Evolutionary conservation across 2,329 filamentous ascomycete species (phyloP).

Genomic region (Rutstroemia sp.): DNA sequence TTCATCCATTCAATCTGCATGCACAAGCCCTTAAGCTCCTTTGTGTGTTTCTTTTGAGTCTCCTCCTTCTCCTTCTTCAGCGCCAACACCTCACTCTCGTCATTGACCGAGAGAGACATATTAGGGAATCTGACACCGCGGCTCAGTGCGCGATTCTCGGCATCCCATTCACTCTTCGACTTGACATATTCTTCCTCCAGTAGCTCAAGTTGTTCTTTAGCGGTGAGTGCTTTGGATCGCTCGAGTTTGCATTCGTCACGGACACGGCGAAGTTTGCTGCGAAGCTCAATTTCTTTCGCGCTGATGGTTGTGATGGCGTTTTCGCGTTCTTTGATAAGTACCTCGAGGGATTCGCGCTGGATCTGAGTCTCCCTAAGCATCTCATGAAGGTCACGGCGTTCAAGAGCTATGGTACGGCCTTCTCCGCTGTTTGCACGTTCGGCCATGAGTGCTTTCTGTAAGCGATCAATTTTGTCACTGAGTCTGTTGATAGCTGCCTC

Average conservation of each 20-base stretch:
- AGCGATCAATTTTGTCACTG: constrained; percentile 39
- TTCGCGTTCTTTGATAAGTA: constrained; percentile 64
- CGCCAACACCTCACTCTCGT: constrained; percentile 33
- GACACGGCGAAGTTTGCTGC: constrained; percentile 60
- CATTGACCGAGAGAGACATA: constrained; percentile 31
- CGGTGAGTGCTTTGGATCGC: constrained; percentile 16
- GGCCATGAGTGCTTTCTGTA: constrained; percentile 42
- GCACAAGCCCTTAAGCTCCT: constrained; percentile 72
- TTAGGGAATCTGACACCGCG: constrained; percentile 33
- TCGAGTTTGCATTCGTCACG: constrained; percentile 54
- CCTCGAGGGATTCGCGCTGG: constrained; percentile 61
- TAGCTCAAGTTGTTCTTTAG: constrained; percentile 20
- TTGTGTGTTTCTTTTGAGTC: constrained; percentile 57
- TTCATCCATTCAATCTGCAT: constrained; percentile 91
- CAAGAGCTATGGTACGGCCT: constrained; percentile 50
- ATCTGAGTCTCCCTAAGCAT: constrained; percentile 56
- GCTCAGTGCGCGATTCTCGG: constrained; percentile 36
- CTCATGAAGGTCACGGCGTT: constrained; percentile 52
- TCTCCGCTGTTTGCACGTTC: constrained; percentile 48
- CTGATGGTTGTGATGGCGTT: constrained; percentile 51
- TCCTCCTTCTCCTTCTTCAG: constrained; percentile 30
- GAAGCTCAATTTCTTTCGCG: constrained; percentile 51
- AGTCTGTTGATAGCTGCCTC: constrained; percentile 41
- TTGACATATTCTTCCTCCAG: constrained; percentile 34
- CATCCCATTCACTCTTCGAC: constrained; percentile 37